These are phyloP conservation scores for Trichophyton rubrum DNA, from an alignment of 2,329 filamentous ascomycete species.

Conservation along the genomic window DNA sequence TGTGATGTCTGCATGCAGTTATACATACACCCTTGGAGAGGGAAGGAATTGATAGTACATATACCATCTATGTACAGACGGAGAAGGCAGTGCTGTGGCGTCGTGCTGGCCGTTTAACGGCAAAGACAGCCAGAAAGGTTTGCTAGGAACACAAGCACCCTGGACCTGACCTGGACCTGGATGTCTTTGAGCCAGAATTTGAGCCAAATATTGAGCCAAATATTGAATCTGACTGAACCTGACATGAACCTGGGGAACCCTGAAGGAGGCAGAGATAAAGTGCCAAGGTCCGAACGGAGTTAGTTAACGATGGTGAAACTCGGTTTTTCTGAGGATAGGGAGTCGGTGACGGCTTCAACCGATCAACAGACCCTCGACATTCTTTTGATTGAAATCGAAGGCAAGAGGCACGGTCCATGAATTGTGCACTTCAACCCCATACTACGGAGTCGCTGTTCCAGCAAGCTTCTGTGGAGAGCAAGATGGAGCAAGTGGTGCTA, in stretches of 20 bases:
- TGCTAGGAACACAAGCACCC: neutral
- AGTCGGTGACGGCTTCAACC: neutral
- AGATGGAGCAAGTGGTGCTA: neutral
- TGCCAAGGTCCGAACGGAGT: neutral
- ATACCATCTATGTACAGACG: neutral
- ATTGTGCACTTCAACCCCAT: neutral
- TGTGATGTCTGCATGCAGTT: neutral
- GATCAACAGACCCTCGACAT: too few relatives aligned
- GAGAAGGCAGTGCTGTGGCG: neutral
- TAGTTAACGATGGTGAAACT: neutral
- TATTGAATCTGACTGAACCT: neutral
- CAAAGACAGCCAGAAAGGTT: neutral
- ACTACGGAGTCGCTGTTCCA: too few relatives aligned
- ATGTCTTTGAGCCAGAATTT: neutral
- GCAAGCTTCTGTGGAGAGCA: neutral
- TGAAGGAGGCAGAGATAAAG: neutral
- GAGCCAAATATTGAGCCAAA: neutral
- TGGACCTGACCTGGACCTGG: neutral
- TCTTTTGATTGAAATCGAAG: neutral
- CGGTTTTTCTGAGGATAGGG: neutral
- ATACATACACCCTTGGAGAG: neutral
- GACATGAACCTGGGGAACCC: constrained; percentile 3
- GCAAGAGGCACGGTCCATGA: neutral
- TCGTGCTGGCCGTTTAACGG: neutral
- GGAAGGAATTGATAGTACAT: neutral